Evolutionary conservation across 345 rosid genomes (phyloP).

Genomic region (Acer saccharum): DNA sequence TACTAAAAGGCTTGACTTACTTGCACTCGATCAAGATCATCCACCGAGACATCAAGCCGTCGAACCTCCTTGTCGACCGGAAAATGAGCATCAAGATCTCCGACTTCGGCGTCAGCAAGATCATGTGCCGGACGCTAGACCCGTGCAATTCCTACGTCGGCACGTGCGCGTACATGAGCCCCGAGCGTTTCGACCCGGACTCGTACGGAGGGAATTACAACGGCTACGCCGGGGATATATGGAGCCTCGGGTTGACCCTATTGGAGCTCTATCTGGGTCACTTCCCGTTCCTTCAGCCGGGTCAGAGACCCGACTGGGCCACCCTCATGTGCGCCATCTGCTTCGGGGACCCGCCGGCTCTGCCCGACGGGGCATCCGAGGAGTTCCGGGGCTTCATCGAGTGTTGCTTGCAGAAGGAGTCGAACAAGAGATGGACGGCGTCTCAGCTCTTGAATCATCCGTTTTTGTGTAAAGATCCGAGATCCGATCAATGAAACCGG

Average conservation of each 20-base stretch:
- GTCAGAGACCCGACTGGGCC: slow-evolving; percentile 90
- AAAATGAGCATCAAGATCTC: slow-evolving; percentile 71
- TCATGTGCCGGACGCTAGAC: slow-evolving; percentile 66
- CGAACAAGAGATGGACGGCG: slow-evolving; percentile 72
- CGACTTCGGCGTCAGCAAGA: slow-evolving; percentile 85
- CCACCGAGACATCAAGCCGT: slow-evolving; percentile 85
- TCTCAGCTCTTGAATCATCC: slow-evolving; percentile 67
- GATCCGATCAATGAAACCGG: slow-evolving; percentile 13
- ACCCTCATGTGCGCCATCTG: slow-evolving; percentile 91
- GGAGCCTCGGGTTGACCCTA: slow-evolving; percentile 86
- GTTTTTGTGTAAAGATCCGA: slow-evolving; percentile 41
- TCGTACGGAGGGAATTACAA: slow-evolving; percentile 57
- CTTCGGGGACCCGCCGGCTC: slow-evolving; percentile 74
- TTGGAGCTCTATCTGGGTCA: slow-evolving; percentile 79
- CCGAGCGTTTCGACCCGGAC: slow-evolving; percentile 82
- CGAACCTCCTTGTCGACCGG: slow-evolving; percentile 65
- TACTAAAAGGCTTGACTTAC: slow-evolving; percentile 61
- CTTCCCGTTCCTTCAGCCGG: slow-evolving; percentile 64
- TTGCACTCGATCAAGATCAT: slow-evolving; percentile 71
- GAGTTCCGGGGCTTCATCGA: slow-evolving; percentile 70
- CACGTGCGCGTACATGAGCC: slow-evolving; percentile 94
- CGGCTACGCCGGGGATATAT: slow-evolving; percentile 78
- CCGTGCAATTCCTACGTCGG: slow-evolving; percentile 88
- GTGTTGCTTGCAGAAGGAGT: slow-evolving; percentile 81
- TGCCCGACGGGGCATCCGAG: slow-evolving; percentile 58